Evolutionary conservation across 169 alveolate species (phyloP), one percentile per base, ranked within the genome.

Genomic region (Plasmodium ovale): DNA sequence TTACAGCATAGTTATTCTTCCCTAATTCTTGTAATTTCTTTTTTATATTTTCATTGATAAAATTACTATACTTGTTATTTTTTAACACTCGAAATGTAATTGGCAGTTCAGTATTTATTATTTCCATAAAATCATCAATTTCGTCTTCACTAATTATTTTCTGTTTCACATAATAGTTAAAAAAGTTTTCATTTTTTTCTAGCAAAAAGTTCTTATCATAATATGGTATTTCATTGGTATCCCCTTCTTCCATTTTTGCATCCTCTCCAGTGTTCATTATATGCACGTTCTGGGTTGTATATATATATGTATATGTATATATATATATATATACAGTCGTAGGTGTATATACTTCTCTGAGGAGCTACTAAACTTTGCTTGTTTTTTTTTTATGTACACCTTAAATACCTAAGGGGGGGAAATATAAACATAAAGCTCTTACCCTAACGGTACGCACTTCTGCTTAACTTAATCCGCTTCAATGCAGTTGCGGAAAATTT

Each of bases 1-100:
- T 85, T 37, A 85, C 54, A 9, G 85, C 39, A 56, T 85, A 85
- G 14, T 68, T 68, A 42, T 69, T 37, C 39, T 67, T 85, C 9
- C 85, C 53, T 35, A 85, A 47, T 14, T 12, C 25, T 69, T 85
- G 77, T 71, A 85, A 85, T 31, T 85, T 68, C 25, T 85, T 68
- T 58, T 69, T 27, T 25, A 85, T 68, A 85, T 69, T 68, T 56
- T 85, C 72, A 72, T 69, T 64, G 27, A 85, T 68, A 85, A 56
- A 85, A n/a, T 58, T 51, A 33, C 87, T 62, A 64, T 56, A 85
- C 54, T 85, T 67, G 35, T 69, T 85, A 60, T 85, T 85, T 19
- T 69, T 85, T 31, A 85, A 47, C 54, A 94, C 67, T 19, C 96
- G 56, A 70, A 94, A 94, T 1, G 96, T 89, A 9, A 92, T 92